Conservation (phyloP, 202 grass and related monocot species). For the Miscanthus sacchariflorus region DNA sequence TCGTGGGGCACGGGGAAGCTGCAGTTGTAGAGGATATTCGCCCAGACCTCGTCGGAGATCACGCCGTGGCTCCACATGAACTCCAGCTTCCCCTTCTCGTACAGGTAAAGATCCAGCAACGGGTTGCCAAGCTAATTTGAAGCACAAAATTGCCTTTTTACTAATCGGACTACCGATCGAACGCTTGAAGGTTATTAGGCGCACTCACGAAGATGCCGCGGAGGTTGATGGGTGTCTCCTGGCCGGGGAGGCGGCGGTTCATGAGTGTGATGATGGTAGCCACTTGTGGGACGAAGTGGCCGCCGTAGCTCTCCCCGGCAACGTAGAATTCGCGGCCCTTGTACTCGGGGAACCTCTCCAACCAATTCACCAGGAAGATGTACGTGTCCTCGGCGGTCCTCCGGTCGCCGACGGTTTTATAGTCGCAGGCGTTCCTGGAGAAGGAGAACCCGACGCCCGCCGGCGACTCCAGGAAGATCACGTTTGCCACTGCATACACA, state of each 20-base stretch:
- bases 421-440: conserved; percentile 45
- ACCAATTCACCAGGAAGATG: conserved; percentile 66
- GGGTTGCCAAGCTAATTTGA: conserved; percentile 60
- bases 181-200: not conserved
- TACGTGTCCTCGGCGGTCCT: conserved; percentile 61
- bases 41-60: conserved; percentile 73
- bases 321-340: conserved; percentile 62
- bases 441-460: conserved; percentile 76
- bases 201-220: conserved; percentile 56
- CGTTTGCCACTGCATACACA: conserved; percentile 58
- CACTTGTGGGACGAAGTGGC: conserved; percentile 69
- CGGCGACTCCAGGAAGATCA: conserved; percentile 76
- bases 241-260: not conserved
- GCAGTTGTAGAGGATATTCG: conserved; percentile 38
- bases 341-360: conserved; percentile 73
- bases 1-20: conserved; percentile 37
- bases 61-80: conserved; percentile 64
- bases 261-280: conserved; percentile 51
- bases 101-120: conserved; percentile 45
- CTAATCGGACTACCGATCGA: too few species aligned
- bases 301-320: conserved; percentile 78
- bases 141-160: too few species aligned
- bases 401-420: conserved; percentile 48
- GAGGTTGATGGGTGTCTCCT: conserved; percentile 54
- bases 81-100: conserved; percentile 44